Evolutionary conservation across 2,329 filamentous ascomycete genomes (phyloP), one percentile per base, ranked within the genome.

Genomic region (Stromatinia cepivora): DNA sequence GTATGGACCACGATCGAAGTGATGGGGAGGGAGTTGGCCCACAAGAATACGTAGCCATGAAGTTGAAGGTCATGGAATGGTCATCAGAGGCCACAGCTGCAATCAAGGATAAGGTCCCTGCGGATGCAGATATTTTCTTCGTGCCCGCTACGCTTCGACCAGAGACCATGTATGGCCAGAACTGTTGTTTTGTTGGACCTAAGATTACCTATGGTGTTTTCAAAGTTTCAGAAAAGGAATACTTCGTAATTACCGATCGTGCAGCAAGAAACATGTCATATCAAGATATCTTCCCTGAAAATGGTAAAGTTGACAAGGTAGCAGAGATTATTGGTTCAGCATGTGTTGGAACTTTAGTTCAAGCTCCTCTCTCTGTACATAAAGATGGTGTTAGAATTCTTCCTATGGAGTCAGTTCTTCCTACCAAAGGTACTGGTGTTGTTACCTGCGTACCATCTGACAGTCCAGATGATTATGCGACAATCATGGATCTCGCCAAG

Each of bases 91-190:
- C 93, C 34, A 87, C 88, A 73, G 87, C 90, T 74, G 82, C 87
- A 66, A 81, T 98, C 70, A 86, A 90, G 79, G 90, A 87, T 73
- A 95, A 94, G 82, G 82, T 98, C 5, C 92, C 94, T 8, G 85
- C 89, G 48, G 88, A 87, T 73, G 90, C 92, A 58, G 91, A 91
- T 71, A 90, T 97, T 69, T 98, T 90, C 83, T 91, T 98, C 76
- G 88, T 98, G 17, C 92, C 95, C 17, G 95, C 95, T 22, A 98
- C 95, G 68, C 86, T 99, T 71, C 87, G 95, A 72, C 93, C 95
- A 3, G 95, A 99, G 84, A 99, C 95, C 48, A 98, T 99, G 94
- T 99, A 98, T 79, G 96, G 96, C 53, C 95, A 98, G 81, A 96
- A 90, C 5, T 96, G 92, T 82, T 97, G 94, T 80, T 99, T 98